These are phyloP conservation scores for Achlya hypogyna DNA, from an alignment of 352 stramenopile genomes.

Conservation along the genomic window DNA sequence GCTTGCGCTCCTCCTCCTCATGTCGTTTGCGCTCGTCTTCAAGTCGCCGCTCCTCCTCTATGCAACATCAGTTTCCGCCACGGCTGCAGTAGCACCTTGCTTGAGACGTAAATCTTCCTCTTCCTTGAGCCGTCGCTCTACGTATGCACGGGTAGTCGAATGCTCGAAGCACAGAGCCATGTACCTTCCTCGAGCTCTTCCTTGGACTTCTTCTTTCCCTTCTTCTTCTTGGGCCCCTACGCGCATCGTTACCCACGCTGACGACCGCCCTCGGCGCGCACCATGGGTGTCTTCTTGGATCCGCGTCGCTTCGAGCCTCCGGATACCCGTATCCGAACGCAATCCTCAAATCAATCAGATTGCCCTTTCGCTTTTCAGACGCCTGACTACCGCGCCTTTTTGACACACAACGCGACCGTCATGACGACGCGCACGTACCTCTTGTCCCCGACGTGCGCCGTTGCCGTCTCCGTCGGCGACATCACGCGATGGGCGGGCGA, in stretches of 20 bases:
- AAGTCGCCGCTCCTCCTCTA: constrained; percentile 59
- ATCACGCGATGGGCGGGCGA: constrained; percentile 20
- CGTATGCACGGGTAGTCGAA: neutral
- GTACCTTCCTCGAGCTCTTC: constrained; percentile 65
- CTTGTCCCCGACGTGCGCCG: neutral
- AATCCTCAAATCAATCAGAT: neutral
- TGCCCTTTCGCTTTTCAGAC: neutral
- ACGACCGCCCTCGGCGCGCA: neutral
- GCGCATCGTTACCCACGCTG: neutral
- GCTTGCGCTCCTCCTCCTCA: constrained; percentile 46
- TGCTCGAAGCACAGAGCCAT: neutral
- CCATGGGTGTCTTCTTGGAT: neutral
- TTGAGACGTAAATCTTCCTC: constrained; percentile 49
- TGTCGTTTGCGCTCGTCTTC: constrained; percentile 55
- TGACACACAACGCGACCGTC: too few relatives aligned
- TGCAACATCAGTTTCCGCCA: constrained; percentile 10
- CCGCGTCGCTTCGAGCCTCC: neutral
- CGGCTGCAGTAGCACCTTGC: neutral
- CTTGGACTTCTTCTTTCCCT: constrained; percentile 73
- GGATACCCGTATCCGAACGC: neutral
- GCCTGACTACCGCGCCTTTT: too few relatives aligned
- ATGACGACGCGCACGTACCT: neutral
- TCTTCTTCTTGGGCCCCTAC: constrained; percentile 74
- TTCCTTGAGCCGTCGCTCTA: constrained; percentile 57
- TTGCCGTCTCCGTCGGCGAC: constrained; percentile 15